phyloP scores from a whole-genome alignment of 306 rosid genomes.

The Vachellia collinsii region DNA sequence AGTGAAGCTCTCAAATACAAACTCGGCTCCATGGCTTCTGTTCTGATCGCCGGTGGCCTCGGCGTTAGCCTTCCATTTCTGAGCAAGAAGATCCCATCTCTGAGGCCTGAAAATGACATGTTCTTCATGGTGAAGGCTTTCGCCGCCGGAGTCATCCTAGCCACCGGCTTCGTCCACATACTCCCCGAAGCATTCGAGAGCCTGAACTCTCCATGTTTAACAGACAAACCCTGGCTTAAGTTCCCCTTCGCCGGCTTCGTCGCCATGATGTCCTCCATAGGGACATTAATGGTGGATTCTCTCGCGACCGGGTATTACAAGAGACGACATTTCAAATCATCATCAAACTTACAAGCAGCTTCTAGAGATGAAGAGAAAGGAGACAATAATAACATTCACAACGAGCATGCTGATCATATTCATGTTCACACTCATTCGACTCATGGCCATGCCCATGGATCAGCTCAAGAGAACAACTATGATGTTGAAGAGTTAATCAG shows the following conservation, averaged over 20 bases:
- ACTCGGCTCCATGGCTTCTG: conserved; percentile 61
- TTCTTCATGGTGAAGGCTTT: conserved; percentile 77
- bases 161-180: conserved; percentile 75
- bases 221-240: conserved; percentile 57
- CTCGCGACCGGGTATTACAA: conserved; percentile 65
- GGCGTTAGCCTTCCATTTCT: conserved; percentile 68
- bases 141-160: conserved; percentile 74
- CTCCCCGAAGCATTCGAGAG: conserved; percentile 66
- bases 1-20: conserved; percentile 51
- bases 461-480: conserved; percentile 37
- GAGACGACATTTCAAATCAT: conserved; percentile 46
- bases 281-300: conserved; percentile 68
- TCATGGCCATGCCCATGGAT: conserved; percentile 93
- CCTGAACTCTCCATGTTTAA: conserved; percentile 60
- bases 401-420: conserved; percentile 68
- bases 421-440: conserved; percentile 96
- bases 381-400: neutral
- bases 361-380: conserved; percentile 51
- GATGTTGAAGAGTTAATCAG: conserved; percentile 45
- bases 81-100: conserved; percentile 56
- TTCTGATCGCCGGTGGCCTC: conserved; percentile 65
- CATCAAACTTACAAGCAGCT: neutral
- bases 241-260: conserved; percentile 68
- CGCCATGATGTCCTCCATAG: conserved; percentile 67
- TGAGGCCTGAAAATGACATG: conserved; percentile 53